Base-by-base conservation (phyloP, 2,329 filamentous ascomycete genomes). In the Diaporthe velutina region DNA sequence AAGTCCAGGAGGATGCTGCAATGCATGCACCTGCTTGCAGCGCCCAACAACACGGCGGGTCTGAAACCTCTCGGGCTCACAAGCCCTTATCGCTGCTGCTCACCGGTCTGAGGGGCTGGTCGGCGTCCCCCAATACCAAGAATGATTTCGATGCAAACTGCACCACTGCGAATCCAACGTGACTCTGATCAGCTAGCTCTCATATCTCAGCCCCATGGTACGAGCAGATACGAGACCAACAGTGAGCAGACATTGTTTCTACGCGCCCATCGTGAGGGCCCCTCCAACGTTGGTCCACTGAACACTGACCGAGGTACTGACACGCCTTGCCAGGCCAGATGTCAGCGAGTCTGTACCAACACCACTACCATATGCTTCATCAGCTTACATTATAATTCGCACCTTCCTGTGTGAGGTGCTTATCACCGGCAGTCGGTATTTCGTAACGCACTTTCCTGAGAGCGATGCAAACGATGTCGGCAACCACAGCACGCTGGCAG, bases 31-130 rank as follows among this genome's bases (percentile, higher is more conserved):
- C 30, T 5, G 22, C 13, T 9, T 67, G 0, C 30, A 35, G 40
- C 19, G 28, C 30, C 4, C 35, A 7, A 30, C 13, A 64, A 8
- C 28, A 66, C 60, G 9, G 45, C 28, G 30, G 28, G 42, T 66
- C 28, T 35, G 42, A 50, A 25, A 7, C 30, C 12, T 19, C 45
- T 19, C n/a, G 22, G 30, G 13, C 19, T 50, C 61, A 38, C 28
- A 19, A 5, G 61, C 45, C 33, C 64, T 67, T 35, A 38, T 52
- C 64, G 30, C 33, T 52, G 45, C 64, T 38, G 33, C 64, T 67
- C 64, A 67, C 64, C 64, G 64, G 64, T 52, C 30, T 28, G 30
- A 52, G 45, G n/a, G 22, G 64, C n/a, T 25, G 38, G 45, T 38
- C 45, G 17, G 42, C 35, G 45, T 33, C 45, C n/a, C 8, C 45